A percentile compares a stretch with the other conserved stretches of the same genome.
These are phyloP conservation scores for Alternaria hordeiaustralica DNA, from an alignment of 2,329 filamentous ascomycete species.

Conservation along the genomic window DNA sequence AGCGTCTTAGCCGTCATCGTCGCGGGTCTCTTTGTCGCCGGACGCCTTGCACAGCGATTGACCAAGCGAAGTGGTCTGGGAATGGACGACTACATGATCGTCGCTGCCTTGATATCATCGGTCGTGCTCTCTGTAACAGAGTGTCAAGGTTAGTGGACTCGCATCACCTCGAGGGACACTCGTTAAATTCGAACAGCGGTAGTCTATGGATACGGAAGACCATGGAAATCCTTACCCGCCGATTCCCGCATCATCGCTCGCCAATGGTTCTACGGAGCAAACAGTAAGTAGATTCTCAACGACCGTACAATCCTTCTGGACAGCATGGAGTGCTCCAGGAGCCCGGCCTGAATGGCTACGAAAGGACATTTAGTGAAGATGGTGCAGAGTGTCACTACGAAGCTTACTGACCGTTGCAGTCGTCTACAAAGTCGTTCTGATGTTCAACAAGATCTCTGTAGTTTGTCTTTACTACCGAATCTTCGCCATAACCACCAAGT, in stretches of 20 bases:
- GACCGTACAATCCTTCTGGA: neutral
- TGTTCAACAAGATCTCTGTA: slow-evolving; percentile 45
- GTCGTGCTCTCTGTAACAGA: slow-evolving; percentile 29
- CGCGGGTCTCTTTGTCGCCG: slow-evolving; percentile 24
- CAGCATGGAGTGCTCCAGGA: neutral
- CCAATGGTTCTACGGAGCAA: slow-evolving; percentile 41
- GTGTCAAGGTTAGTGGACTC: slow-evolving; percentile 26
- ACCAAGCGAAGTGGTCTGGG: slow-evolving; percentile 26
- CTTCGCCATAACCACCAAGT: slow-evolving; percentile 34
- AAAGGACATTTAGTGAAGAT: neutral
- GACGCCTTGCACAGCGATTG: slow-evolving; percentile 23
- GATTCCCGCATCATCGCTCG: slow-evolving; percentile 24
- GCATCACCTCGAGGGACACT: neutral
- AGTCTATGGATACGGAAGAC: slow-evolving; percentile 29
- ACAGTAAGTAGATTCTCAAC: slow-evolving; percentile 16
- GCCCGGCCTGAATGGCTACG: neutral
- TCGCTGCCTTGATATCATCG: slow-evolving; percentile 25
- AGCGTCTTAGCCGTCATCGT: slow-evolving; percentile 28
- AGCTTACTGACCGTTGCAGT: slow-evolving; percentile 8
- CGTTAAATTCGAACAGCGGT: slow-evolving; percentile 21
- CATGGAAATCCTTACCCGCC: slow-evolving; percentile 18
- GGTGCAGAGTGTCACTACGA: neutral
- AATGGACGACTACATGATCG: slow-evolving; percentile 33
- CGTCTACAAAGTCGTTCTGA: slow-evolving; percentile 49
- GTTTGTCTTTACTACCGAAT: slow-evolving; percentile 45